phyloP scores from a whole-genome alignment of 805 yeast species.

The Metschnikowia colocasiae region DNA sequence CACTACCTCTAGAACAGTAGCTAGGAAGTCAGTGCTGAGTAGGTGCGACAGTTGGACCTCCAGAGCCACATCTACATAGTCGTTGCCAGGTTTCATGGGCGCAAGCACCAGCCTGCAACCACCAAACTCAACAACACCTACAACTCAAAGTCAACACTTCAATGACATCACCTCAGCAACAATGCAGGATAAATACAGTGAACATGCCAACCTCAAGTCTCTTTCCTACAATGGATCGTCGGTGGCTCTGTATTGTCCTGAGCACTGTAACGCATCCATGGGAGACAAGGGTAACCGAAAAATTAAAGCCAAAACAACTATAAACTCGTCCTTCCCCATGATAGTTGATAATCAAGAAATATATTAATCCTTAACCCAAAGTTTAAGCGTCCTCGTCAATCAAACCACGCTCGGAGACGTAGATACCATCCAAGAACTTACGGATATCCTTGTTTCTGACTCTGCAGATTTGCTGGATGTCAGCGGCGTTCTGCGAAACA shows the following conservation, averaged over 20 bases:
- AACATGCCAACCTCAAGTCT: constrained; percentile 12
- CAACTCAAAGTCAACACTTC: constrained; percentile 4
- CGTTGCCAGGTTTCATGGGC: neutral
- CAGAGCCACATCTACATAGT: neutral
- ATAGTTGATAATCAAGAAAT: constrained; percentile 19
- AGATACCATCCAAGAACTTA: constrained; percentile 99
- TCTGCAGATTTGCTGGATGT: constrained; percentile 95
- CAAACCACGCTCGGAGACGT: constrained; percentile 93
- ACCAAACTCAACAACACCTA: constrained; percentile 2
- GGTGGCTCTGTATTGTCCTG: constrained; percentile 44
- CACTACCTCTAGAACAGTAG: no score
- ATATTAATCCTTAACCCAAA: constrained; percentile 20
- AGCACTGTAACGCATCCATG: constrained; percentile 40
- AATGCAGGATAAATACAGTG: constrained; percentile 1
- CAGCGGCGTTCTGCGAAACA: constrained; percentile 98
- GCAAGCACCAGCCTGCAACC: constrained; percentile 4
- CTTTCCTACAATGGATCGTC: constrained; percentile 34
- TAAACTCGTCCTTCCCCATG: constrained; percentile 18
- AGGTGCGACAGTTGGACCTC: neutral
- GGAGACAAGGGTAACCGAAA: constrained; percentile 21
- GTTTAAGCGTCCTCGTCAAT: constrained; percentile 57
- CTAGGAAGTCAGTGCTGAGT: no score
- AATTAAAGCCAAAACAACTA: constrained; percentile 18
- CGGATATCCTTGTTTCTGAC: constrained; percentile 99
- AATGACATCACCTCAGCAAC: neutral